Conservation (phyloP, 768 basidiomycete genomes). For the Amanita rimosa region DNA sequence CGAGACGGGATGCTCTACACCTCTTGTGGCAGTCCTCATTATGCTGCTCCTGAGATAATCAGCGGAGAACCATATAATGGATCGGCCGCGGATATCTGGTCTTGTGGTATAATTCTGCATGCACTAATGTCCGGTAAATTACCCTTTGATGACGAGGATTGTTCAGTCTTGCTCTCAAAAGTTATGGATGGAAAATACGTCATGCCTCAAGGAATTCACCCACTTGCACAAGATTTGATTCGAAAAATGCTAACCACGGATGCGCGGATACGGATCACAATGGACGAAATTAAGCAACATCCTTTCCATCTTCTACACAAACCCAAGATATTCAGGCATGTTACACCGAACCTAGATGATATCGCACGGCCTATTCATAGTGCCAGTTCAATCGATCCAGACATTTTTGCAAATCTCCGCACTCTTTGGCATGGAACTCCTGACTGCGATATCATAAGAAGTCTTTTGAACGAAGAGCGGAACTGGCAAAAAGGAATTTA, state of each 20-base stretch:
- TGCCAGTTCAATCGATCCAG: constrained; percentile 65
- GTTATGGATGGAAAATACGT: constrained; percentile 64
- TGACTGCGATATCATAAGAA: constrained; percentile 63
- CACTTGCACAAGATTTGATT: constrained; percentile 67
- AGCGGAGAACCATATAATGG: constrained; percentile 78
- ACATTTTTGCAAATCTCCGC: constrained; percentile 82
- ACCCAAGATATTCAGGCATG: constrained; percentile 28
- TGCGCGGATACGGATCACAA: constrained; percentile 65
- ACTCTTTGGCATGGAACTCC: constrained; percentile 84
- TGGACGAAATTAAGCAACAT: constrained; percentile 69
- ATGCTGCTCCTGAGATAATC: constrained; percentile 89
- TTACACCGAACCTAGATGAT: constrained; percentile 50
- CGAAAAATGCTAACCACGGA: constrained; percentile 73
- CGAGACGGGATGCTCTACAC: constrained; percentile 51
- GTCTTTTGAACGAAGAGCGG: constrained; percentile 51
- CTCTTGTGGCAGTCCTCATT: constrained; percentile 90
- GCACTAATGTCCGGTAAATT: constrained; percentile 78
- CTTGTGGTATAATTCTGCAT: constrained; percentile 88
- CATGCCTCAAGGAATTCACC: constrained; percentile 63
- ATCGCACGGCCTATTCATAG: constrained; percentile 60
- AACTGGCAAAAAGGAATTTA: constrained; percentile 98
- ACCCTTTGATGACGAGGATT: constrained; percentile 91
- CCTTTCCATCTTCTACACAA: constrained; percentile 61
- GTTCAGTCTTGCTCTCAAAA: constrained; percentile 65
- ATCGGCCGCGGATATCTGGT: constrained; percentile 89